These are phyloP conservation scores for Naematelia encephala DNA, from an alignment of 768 basidiomycete genomes.

Conservation along the genomic window DNA sequence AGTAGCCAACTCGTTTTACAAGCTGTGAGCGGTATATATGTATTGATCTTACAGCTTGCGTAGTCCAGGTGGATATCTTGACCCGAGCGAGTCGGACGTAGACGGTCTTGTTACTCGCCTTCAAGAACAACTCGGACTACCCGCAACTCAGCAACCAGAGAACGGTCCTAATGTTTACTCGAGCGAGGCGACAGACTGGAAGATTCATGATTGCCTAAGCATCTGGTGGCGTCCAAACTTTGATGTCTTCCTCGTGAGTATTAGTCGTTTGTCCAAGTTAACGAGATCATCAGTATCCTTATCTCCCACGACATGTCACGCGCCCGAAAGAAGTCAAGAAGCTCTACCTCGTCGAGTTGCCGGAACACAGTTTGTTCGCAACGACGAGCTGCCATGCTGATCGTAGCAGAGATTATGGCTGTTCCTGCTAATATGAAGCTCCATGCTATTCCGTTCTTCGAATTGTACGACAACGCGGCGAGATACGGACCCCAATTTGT, in stretches of 20 bases:
- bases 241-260: conserved; percentile 93
- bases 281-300: conserved; percentile 68
- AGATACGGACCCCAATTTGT: conserved; percentile 87
- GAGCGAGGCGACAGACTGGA: conserved; percentile 85
- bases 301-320: conserved; percentile 90
- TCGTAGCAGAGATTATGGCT: conserved; percentile 74
- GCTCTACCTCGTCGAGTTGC: conserved; percentile 91
- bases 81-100: conserved; percentile 89
- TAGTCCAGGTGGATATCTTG: conserved; percentile 97
- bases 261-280: background rate
- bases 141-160: conserved; percentile 54
- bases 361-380: conserved; percentile 72
- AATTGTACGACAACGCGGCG: conserved; percentile 95
- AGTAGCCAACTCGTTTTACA: conserved; percentile 98
- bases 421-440: conserved; percentile 99
- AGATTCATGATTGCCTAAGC: conserved; percentile 91
- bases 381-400: background rate
- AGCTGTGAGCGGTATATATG: conserved; percentile 70
- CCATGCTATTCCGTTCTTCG: conserved; percentile 91
- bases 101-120: conserved; percentile 84
- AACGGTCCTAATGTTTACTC: conserved; percentile 51
- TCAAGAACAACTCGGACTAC: conserved; percentile 80
- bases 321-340: conserved; percentile 99
- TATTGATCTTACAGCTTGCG: too few species aligned
- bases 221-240: conserved; percentile 99